A percentile compares a stretch with the other conserved stretches of the same genome.
Evolutionary conservation across 2,329 filamentous ascomycete species (phyloP).

Genomic region (Exophiala mesophila): DNA sequence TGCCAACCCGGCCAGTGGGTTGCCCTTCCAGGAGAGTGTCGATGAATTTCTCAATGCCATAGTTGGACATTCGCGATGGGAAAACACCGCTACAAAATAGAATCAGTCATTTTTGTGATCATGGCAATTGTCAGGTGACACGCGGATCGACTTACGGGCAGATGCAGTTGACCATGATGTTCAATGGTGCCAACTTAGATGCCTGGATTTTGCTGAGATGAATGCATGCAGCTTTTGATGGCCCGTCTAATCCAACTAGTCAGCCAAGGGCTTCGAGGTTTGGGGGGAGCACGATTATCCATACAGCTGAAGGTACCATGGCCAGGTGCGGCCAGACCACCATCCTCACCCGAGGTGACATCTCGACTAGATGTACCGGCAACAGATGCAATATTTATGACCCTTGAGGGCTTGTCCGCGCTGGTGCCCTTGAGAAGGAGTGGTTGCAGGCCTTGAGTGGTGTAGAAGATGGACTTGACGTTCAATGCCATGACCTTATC

Average conservation of each 20-base stretch:
- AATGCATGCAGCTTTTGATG: slow-evolving; percentile 50
- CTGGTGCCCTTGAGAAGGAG: slow-evolving; percentile 44
- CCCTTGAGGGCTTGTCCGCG: slow-evolving; percentile 41
- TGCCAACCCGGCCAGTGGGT: slow-evolving; percentile 45
- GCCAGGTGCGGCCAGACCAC: slow-evolving; percentile 50
- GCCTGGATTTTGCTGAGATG: slow-evolving; percentile 50
- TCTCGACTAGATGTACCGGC: slow-evolving; percentile 41
- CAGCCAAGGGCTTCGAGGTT: too few relatives aligned
- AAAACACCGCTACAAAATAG: slow-evolving; percentile 44
- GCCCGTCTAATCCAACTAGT: too few relatives aligned
- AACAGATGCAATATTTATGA: slow-evolving; percentile 52
- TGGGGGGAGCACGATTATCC: too few relatives aligned
- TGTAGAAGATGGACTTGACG: slow-evolving; percentile 50
- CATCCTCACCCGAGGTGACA: slow-evolving; percentile 42
- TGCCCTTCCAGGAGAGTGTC: slow-evolving; percentile 45
- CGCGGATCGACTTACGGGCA: slow-evolving; percentile 32
- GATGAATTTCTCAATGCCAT: slow-evolving; percentile 46
- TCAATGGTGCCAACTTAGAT: slow-evolving; percentile 47
- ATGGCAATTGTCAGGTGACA: too few relatives aligned
- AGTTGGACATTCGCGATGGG: slow-evolving; percentile 52
- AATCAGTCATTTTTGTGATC: slow-evolving; percentile 11
- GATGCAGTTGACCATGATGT: slow-evolving; percentile 48
- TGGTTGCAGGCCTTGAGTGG: slow-evolving; percentile 42
- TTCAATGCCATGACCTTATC: slow-evolving; percentile 54
- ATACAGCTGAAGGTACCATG: slow-evolving; percentile 47